Evolutionary conservation across 495 filamentous ascomycete species (phyloP), one percentile per base, ranked within the genome.

Genomic region (Annulohypoxylon moriforme): DNA sequence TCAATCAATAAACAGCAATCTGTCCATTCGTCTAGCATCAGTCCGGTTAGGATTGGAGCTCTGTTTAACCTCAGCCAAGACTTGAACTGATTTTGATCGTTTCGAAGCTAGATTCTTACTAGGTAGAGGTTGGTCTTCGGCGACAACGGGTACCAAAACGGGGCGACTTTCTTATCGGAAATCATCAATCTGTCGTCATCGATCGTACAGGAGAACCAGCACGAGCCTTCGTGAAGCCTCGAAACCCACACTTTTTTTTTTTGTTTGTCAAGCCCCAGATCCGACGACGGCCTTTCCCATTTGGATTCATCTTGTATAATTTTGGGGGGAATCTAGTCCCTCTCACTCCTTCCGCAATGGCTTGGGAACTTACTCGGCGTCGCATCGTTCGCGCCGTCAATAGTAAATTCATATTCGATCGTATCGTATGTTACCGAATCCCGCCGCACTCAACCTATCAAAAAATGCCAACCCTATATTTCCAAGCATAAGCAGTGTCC

Each of bases 361-460:
- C 81, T 73, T 83, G 84, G 82, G 86, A 88, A 74, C 80, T 87
- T 47, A 84, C 84, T 42, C 86, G 89, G 67, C 87, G 88, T 50
- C 89, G 87, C 69, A 83, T 92, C 66, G 78, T 90, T 65, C 87
- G 90, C 77, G 84, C 87, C 57, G 81, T 94, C 67, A 94, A 95
- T 76, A 87, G 84, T 76, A 89, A 91, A 79, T 95, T 89, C 76
- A 91, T 96, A 62, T 93, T 89, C 80, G 93, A 91, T 78, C 89
- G 87, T 75, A 79, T 96, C 76, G 93, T 96, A 86, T 68, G 92
- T 89, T 63, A 42, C 42, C 38, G 25, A 44, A 63, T 55, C 44
- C 36, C 13, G 6, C 36, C 13, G 6, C n/a, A 20, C 46, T 27
- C 25, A 47, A 52, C 42, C 59, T 68, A 52, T 52, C 24, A n/a